These are phyloP conservation scores for Albifimbria verrucaria DNA, from an alignment of 2,329 filamentous ascomycete genomes.

Conservation along the genomic window DNA sequence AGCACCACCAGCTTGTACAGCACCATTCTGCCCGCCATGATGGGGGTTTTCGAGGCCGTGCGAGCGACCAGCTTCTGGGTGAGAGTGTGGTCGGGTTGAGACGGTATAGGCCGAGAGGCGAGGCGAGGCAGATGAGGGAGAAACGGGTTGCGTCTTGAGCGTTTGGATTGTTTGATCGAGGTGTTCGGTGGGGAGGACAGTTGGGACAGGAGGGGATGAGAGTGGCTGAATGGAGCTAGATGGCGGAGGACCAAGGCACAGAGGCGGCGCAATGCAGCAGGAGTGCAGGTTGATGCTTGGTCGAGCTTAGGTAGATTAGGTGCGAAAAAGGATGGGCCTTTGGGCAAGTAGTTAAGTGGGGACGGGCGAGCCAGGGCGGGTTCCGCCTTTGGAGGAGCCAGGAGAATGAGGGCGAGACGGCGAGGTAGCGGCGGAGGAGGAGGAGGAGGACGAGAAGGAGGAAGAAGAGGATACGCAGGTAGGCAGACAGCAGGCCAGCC, in stretches of 20 bases:
- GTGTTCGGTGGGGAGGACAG: background rate
- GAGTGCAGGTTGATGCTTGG: background rate
- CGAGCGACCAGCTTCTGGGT: constrained; percentile 14
- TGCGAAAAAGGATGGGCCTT: constrained; percentile 2
- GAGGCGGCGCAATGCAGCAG: background rate
- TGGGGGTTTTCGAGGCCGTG: constrained; percentile 20
- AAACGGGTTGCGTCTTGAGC: constrained; percentile 2
- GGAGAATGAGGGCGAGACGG: no score
- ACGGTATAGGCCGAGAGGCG: constrained; percentile 9
- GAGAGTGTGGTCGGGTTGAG: constrained; percentile 5
- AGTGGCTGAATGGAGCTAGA: background rate
- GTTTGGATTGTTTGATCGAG: background rate
- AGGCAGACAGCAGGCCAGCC: background rate
- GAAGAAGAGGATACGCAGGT: background rate
- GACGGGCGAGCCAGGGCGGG: constrained; percentile 1
- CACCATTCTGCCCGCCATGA: constrained; percentile 90
- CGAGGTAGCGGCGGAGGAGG: background rate
- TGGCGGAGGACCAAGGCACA: background rate
- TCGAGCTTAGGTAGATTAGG: constrained; percentile 1
- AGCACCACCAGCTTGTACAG: constrained; percentile 95
- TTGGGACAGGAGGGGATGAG: background rate
- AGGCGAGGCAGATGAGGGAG: constrained; percentile 11
- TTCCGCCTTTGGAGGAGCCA: background rate
- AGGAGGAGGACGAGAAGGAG: background rate
- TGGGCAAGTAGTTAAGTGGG: constrained; percentile 3